phyloP scores from a whole-genome alignment of 768 basidiomycete genomes.

The Lanmaoa pseudosensibilis region DNA sequence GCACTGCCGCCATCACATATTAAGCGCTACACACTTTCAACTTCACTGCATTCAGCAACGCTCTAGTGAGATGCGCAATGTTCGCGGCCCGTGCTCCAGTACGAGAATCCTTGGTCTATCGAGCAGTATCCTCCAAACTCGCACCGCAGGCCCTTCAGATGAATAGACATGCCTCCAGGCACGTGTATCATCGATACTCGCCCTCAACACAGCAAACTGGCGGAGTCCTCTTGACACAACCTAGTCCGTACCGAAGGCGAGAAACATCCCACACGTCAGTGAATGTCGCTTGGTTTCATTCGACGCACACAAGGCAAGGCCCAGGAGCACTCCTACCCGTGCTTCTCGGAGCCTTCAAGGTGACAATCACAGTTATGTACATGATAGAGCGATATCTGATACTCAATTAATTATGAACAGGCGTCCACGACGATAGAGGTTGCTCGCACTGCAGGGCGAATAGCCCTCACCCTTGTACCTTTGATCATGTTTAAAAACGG shows the following conservation, averaged over 20 bases:
- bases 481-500: constrained; percentile 61
- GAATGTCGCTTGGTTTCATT: constrained; percentile 38
- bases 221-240: constrained; percentile 8
- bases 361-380: constrained; percentile 10
- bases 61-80: constrained; percentile 49
- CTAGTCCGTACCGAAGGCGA: not conserved
- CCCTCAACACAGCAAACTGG: constrained; percentile 1
- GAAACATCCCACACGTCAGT: not conserved
- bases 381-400: not conserved
- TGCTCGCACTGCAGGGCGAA: constrained; percentile 66
- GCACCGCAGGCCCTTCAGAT: not conserved
- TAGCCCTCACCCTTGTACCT: constrained; percentile 76
- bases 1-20: not conserved
- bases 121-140: not conserved
- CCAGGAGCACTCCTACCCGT: constrained; percentile 42
- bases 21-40: constrained; percentile 6
- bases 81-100: constrained; percentile 42
- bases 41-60: not conserved
- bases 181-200: not conserved
- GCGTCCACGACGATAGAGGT: constrained; percentile 71
- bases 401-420: constrained; percentile 36
- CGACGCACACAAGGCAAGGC: constrained; percentile 36
- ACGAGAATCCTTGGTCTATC: constrained; percentile 6
- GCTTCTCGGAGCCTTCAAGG: constrained; percentile 68
- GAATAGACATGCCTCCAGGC: not conserved